Evolutionary conservation across 2,329 filamentous ascomycete species (phyloP).

Genomic region (Aureobasidium musti): DNA sequence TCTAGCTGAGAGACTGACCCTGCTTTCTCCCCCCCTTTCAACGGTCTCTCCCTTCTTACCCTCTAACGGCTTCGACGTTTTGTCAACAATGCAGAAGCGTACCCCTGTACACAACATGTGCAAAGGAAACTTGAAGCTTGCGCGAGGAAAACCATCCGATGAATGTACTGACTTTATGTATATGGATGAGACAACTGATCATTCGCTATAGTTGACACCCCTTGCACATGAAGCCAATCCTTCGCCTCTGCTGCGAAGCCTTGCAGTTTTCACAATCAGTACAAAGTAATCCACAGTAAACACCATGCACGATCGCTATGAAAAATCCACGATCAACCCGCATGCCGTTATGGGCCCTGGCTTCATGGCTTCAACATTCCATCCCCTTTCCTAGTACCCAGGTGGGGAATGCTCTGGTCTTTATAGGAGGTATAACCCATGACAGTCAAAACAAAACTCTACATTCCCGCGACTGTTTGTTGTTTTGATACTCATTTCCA

Average conservation of each 20-base stretch:
- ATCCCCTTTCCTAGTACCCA: constrained; percentile 24
- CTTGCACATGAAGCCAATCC: constrained; percentile 9
- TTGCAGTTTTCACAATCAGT: not conserved
- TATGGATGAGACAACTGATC: not conserved
- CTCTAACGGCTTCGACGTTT: constrained; percentile 22
- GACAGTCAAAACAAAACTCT: constrained; percentile 22
- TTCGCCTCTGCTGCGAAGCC: constrained; percentile 3
- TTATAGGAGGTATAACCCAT: constrained; percentile 24
- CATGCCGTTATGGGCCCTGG: constrained; percentile 27
- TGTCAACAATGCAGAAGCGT: constrained; percentile 22
- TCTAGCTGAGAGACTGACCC: constrained; percentile 7
- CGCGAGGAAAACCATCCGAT: constrained; percentile 5
- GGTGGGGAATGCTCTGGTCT: constrained; percentile 26
- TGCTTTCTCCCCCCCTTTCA: constrained; percentile 15
- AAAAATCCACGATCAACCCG: constrained; percentile 22
- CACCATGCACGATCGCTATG: constrained; percentile 21
- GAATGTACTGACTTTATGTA: constrained; percentile 3
- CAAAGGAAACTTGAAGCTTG: constrained; percentile 8
- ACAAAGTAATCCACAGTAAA: constrained; percentile 3
- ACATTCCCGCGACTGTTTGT: constrained; percentile 28
- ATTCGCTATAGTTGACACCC: constrained; percentile 14
- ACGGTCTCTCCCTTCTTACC: constrained; percentile 22
- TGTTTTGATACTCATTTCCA: constrained; percentile 29
- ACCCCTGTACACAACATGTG: constrained; percentile 25
- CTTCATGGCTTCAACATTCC: constrained; percentile 28